Conservation (phyloP, 768 basidiomycete species). For the Suillus spraguei region DNA sequence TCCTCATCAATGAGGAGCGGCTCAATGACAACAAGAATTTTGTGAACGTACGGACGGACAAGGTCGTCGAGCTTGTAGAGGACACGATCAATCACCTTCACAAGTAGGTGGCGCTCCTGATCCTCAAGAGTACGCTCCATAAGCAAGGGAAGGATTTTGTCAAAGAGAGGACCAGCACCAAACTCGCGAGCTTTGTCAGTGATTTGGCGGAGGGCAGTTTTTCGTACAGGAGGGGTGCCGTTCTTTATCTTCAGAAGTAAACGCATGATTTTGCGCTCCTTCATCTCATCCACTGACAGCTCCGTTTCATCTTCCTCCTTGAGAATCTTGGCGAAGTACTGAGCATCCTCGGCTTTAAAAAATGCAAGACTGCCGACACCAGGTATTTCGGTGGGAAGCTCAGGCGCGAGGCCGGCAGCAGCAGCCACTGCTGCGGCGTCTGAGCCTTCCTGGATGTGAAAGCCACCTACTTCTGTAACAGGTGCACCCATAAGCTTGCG, state of each 20-base stretch:
- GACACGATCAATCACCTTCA: constrained; percentile 98
- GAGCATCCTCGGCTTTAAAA: constrained; percentile 97
- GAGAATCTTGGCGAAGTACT: constrained; percentile 95
- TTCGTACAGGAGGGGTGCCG: constrained; percentile 97
- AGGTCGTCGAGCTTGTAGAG: constrained; percentile 99
- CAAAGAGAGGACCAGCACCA: constrained; percentile 96
- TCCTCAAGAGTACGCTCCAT: constrained; percentile 99
- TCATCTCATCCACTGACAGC: constrained; percentile 95
- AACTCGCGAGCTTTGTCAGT: constrained; percentile 99
- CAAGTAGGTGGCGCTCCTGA: constrained; percentile 95
- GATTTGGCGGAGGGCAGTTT: constrained; percentile 96
- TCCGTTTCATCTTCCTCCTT: constrained; percentile 96
- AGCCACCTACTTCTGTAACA: constrained; percentile 70
- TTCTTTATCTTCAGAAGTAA: constrained; percentile 98
- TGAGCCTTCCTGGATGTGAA: constrained; percentile 96
- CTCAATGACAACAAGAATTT: constrained; percentile 99
- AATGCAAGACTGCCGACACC: constrained; percentile 97
- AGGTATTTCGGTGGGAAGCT: constrained; percentile 95
- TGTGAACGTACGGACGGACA: constrained; percentile 98
- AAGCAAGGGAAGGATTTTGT: constrained; percentile 96
- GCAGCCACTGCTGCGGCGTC: constrained; percentile 88
- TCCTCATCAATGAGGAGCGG: constrained; percentile 98
- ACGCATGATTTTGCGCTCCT: constrained; percentile 99
- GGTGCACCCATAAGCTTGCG: constrained; percentile 63
- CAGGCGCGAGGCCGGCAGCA: constrained; percentile 89